phyloP scores from a whole-genome alignment of 2,329 filamentous ascomycete genomes.

The Colletotrichum orchidophilum region DNA sequence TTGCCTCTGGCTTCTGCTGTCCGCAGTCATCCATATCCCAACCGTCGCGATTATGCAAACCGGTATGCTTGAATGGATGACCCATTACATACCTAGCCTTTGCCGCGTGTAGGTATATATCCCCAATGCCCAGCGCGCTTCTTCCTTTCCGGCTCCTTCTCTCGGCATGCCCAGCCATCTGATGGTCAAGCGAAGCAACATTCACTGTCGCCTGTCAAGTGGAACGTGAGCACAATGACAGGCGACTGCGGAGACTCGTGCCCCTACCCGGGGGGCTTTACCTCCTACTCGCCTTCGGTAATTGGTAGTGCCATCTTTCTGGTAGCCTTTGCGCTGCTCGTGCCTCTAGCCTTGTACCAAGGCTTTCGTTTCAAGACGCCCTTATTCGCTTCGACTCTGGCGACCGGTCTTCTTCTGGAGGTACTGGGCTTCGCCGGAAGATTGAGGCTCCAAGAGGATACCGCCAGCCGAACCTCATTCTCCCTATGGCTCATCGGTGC shows the following conservation, averaged over 20 bases:
- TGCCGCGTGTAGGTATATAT: slow-evolving; percentile 29
- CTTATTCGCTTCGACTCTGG: slow-evolving; percentile 51
- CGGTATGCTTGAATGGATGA: slow-evolving; percentile 19
- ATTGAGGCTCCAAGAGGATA: slow-evolving; percentile 49
- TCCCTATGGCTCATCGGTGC: slow-evolving; percentile 57
- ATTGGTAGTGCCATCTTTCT: slow-evolving; percentile 53
- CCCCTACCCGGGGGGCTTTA: slow-evolving; percentile 48
- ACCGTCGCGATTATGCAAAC: slow-evolving; percentile 3
- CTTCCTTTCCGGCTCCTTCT: slow-evolving; percentile 1
- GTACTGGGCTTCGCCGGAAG: slow-evolving; percentile 57
- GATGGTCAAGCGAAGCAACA: slow-evolving; percentile 23
- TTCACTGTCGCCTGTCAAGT: slow-evolving; percentile 33
- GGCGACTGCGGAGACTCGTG: slow-evolving; percentile 48
- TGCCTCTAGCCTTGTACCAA: slow-evolving; percentile 48
- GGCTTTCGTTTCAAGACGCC: slow-evolving; percentile 51
- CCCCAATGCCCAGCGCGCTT: slow-evolving; percentile 15
- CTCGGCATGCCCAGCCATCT: slow-evolving; percentile 23
- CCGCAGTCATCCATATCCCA: slow-evolving; percentile 3
- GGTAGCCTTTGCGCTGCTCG: slow-evolving; percentile 49
- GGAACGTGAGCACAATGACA: slow-evolving; percentile 42
- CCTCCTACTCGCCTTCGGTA: slow-evolving; percentile 47
- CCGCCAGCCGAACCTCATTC: slow-evolving; percentile 48
- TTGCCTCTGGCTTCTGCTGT: slow-evolving; percentile 4
- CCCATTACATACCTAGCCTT: neutral
- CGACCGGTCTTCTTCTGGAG: slow-evolving; percentile 53